Conservation (phyloP, 164 flowering plant species). For the Brasenia schreberi region DNA sequence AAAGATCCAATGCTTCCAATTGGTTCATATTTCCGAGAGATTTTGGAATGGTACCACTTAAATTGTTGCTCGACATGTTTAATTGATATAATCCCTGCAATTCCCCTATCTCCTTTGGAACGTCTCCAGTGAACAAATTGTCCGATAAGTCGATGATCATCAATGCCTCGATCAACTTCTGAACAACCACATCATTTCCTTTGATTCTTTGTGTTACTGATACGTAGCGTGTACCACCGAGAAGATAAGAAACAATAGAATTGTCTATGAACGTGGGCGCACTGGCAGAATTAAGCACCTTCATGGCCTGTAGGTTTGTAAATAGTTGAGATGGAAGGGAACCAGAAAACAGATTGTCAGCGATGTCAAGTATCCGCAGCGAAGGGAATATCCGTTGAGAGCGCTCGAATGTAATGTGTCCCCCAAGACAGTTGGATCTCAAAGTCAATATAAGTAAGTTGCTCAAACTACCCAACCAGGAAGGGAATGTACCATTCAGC, state of each 20-base stretch:
- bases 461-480: neutral
- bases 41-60: neutral
- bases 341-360: slow-evolving; percentile 36
- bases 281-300: too few relatives aligned
- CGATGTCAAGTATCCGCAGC: slow-evolving; percentile 46
- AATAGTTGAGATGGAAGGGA: slow-evolving; percentile 2
- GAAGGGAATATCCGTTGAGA: slow-evolving; percentile 8
- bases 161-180: neutral
- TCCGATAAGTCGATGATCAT: neutral
- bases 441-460: slow-evolving; percentile 45
- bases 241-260: too few relatives aligned
- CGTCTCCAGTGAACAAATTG: neutral
- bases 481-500: neutral
- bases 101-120: neutral
- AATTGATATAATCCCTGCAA: neutral
- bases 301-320: neutral
- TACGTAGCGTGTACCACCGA: neutral
- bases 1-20: neutral
- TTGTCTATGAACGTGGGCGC: neutral
- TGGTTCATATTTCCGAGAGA: neutral
- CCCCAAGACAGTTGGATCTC: slow-evolving; percentile 37
- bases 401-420: slow-evolving; percentile 5
- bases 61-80: neutral
- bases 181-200: neutral
- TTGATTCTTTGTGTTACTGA: neutral